A percentile compares a stretch with the other conserved stretches of the same genome.
Conservation (phyloP, 192 early-diverging fungal species). For the Coemansia interrupta region DNA sequence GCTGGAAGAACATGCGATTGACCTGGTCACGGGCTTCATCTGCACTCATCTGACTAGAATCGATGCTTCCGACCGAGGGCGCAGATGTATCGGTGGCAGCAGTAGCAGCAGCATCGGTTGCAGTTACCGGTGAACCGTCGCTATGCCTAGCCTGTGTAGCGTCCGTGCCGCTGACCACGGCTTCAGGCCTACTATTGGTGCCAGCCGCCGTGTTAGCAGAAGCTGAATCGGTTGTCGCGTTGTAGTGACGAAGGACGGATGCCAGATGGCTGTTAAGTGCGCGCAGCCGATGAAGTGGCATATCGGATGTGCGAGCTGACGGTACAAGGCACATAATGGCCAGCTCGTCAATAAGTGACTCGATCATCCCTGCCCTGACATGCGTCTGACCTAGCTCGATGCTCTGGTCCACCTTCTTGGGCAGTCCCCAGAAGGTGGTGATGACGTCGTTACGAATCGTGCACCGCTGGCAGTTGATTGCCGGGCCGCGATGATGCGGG, state of each 20-base stretch:
- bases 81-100: background rate
- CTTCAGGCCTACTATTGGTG: no score
- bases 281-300: constrained; percentile 25
- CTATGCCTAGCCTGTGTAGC: no score
- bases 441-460: constrained; percentile 47
- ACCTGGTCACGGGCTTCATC: constrained; percentile 20
- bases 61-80: background rate
- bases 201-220: background rate
- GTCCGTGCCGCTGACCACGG: no score
- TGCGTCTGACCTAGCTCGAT: constrained; percentile 40
- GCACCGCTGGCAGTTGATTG: constrained; percentile 37
- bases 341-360: constrained; percentile 42
- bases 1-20: constrained; percentile 32
- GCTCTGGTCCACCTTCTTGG: constrained; percentile 45
- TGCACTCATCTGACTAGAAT: constrained; percentile 1
- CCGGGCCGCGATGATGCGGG: constrained; percentile 42
- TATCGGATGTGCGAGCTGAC: constrained; percentile 10
- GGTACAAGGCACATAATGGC: constrained; percentile 36
- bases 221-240: background rate
- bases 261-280: constrained; percentile 31
- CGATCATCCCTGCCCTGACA: constrained; percentile 37
- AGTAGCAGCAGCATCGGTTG: background rate
- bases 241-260: constrained; percentile 20
- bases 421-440: constrained; percentile 52
- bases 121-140: background rate